Conservation (phyloP, 495 filamentous ascomycete genomes). For the Xeromyces bisporus region DNA sequence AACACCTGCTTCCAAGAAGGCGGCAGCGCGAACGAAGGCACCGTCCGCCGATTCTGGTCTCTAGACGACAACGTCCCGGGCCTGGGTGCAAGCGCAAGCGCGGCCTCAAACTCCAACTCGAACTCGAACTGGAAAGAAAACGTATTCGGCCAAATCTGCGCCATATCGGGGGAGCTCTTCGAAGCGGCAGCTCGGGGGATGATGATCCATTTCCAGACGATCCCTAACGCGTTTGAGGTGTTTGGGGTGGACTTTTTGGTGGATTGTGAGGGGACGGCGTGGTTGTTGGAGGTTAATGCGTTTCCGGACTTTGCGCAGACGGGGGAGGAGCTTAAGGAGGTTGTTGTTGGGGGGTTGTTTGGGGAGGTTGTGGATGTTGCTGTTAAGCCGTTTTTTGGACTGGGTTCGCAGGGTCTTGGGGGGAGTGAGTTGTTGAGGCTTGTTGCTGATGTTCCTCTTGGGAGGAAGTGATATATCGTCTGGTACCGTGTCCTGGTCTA, state of each 20-base stretch:
- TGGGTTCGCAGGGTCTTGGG: constrained; percentile 8
- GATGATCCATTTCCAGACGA: constrained; percentile 78
- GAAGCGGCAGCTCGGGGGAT: constrained; percentile 67
- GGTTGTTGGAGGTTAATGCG: constrained; percentile 84
- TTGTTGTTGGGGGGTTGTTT: constrained; percentile 58
- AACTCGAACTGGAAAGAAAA: constrained; percentile 33
- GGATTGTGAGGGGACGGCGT: constrained; percentile 43
- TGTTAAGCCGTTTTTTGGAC: constrained; percentile 44
- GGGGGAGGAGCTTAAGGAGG: constrained; percentile 46
- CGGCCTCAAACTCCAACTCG: too few species aligned
- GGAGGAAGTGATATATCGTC: constrained; percentile 19
- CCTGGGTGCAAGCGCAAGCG: too few species aligned
- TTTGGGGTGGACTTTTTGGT: constrained; percentile 87
- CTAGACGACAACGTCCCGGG: constrained; percentile 30
- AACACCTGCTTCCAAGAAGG: constrained; percentile 83
- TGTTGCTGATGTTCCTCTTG: constrained; percentile 47
- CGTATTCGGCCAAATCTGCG: constrained; percentile 57
- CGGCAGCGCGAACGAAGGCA: constrained; percentile 34
- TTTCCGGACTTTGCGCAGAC: constrained; percentile 93
- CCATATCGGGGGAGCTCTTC: constrained; percentile 56
- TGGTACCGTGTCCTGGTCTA: too few species aligned
- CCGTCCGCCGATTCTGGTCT: constrained; percentile 54
- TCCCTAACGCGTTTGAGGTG: constrained; percentile 78
- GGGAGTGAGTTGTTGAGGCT: constrained; percentile 27
- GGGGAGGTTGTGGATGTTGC: constrained; percentile 49